phyloP scores from a whole-genome alignment of 129 eudicot genomes.

The Oenanthe sinensis region DNA sequence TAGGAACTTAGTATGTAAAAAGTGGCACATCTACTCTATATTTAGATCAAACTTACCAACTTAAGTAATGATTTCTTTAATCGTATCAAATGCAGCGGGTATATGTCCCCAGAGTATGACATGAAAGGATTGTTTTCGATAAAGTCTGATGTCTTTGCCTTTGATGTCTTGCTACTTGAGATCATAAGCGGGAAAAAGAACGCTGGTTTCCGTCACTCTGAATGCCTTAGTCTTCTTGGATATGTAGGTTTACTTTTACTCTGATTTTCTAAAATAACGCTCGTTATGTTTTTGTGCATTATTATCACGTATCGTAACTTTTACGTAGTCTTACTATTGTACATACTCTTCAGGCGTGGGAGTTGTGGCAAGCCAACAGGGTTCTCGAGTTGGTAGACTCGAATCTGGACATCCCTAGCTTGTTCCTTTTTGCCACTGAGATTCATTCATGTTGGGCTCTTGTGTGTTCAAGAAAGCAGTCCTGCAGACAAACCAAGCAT shows the following conservation, averaged over 20 bases:
- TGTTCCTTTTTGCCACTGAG: constrained; percentile 1
- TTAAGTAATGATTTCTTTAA: too few relatives aligned
- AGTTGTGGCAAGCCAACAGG: constrained; percentile 12
- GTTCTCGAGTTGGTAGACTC: constrained; percentile 7
- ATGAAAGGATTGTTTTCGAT: constrained; percentile 10
- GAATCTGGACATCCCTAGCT: neutral
- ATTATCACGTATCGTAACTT: too few relatives aligned
- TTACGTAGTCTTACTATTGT: too few relatives aligned
- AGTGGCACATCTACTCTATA: neutral
- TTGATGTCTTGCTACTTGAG: constrained; percentile 21
- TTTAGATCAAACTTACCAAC: too few relatives aligned
- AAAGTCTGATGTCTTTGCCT: constrained; percentile 18
- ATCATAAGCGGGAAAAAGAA: constrained; percentile 21
- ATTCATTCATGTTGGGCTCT: too few relatives aligned
- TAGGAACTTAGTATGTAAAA: constrained; percentile 37
- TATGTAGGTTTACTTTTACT: constrained; percentile 4
- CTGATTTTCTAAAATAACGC: too few relatives aligned
- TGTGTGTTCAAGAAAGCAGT: constrained; percentile 17
- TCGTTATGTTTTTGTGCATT: too few relatives aligned
- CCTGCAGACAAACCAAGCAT: constrained; percentile 11
- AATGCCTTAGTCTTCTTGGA: constrained; percentile 6
- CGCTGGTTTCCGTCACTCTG: neutral
- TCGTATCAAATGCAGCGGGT: constrained; percentile 1
- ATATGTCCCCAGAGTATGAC: too few relatives aligned
- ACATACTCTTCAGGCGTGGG: constrained; percentile 6